A percentile compares a stretch with the other conserved stretches of the same genome.
Conservation (phyloP, 2,329 filamentous ascomycete species). For the Microdochium nivale region DNA sequence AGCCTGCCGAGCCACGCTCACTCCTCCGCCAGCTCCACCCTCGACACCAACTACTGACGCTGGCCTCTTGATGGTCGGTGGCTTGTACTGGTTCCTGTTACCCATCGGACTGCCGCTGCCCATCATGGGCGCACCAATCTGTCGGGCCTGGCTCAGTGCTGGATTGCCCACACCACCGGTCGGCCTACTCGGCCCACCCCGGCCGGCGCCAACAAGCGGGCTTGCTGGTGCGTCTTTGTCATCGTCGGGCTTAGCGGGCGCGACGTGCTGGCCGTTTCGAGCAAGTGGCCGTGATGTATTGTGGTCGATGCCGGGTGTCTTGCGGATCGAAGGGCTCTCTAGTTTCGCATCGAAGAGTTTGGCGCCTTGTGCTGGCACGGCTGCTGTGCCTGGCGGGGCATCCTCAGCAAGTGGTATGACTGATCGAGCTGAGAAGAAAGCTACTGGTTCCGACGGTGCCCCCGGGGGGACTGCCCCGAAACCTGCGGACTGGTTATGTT, state of each 20-base stretch:
- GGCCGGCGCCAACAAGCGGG: constrained; percentile 1
- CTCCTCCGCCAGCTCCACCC: constrained; percentile 1
- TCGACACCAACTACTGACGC: constrained; percentile 14
- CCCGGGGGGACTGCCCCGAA: constrained; percentile 14
- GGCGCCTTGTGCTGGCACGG: constrained; percentile 32
- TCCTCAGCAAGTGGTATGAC: constrained; percentile 47
- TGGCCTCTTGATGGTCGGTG: constrained; percentile 49
- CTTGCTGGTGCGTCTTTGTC: constrained; percentile 16
- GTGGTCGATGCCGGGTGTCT: constrained; percentile 83
- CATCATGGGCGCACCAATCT: constrained; percentile 50
- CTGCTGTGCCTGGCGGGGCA: constrained; percentile 28
- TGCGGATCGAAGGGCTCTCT: constrained; percentile 78
- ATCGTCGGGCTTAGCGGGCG: constrained; percentile 23
- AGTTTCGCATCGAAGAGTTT: constrained; percentile 64
- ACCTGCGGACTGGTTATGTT: constrained; percentile 20
- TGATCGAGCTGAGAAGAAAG: constrained; percentile 65
- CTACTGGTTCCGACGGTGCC: constrained; percentile 33
- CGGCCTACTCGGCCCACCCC: constrained; percentile 8
- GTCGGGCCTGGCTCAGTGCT: constrained; percentile 42
- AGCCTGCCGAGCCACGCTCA: constrained; percentile 26
- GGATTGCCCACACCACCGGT: constrained; percentile 39
- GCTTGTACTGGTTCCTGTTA: constrained; percentile 50
- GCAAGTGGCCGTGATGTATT: constrained; percentile 65
- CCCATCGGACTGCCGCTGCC: constrained; percentile 46
- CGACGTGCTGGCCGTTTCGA: constrained; percentile 44